phyloP scores from a whole-genome alignment of 352 stramenopile species.

The Pythium chondricola region DNA sequence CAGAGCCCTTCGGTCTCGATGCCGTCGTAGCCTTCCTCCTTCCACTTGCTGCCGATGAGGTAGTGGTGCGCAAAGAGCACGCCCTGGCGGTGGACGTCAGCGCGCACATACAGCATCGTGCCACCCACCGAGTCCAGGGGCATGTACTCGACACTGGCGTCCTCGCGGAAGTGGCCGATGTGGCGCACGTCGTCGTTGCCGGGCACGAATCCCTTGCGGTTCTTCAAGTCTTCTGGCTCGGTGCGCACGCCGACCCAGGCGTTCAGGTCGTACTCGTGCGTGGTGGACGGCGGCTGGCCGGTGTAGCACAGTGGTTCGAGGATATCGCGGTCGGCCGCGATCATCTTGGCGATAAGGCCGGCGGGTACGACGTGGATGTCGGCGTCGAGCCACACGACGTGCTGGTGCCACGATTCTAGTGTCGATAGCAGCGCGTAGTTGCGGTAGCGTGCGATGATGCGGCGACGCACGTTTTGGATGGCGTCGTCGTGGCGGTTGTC shows the following conservation, averaged over 20 bases:
- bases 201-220: constrained; percentile 9
- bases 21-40: constrained; percentile 36
- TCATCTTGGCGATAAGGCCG: constrained; percentile 28
- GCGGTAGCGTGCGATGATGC: constrained; percentile 40
- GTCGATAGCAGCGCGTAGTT: constrained; percentile 34
- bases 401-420: constrained; percentile 29
- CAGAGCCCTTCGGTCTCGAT: constrained; percentile 51
- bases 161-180: constrained; percentile 11
- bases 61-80: constrained; percentile 37
- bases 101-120: constrained; percentile 40
- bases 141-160: constrained; percentile 11
- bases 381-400: constrained; percentile 38
- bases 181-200: not conserved
- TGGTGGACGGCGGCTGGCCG: not conserved
- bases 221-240: not conserved
- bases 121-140: constrained; percentile 39
- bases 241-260: constrained; percentile 21
- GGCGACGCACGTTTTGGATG: constrained; percentile 23
- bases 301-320: constrained; percentile 17
- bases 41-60: constrained; percentile 33
- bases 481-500: constrained; percentile 21
- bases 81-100: constrained; percentile 39
- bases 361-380: constrained; percentile 27
- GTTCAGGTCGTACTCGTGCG: constrained; percentile 21
- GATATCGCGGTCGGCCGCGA: constrained; percentile 16